These are phyloP conservation scores for Penicillium daleae DNA, from an alignment of 495 filamentous ascomycete genomes.

Conservation along the genomic window DNA sequence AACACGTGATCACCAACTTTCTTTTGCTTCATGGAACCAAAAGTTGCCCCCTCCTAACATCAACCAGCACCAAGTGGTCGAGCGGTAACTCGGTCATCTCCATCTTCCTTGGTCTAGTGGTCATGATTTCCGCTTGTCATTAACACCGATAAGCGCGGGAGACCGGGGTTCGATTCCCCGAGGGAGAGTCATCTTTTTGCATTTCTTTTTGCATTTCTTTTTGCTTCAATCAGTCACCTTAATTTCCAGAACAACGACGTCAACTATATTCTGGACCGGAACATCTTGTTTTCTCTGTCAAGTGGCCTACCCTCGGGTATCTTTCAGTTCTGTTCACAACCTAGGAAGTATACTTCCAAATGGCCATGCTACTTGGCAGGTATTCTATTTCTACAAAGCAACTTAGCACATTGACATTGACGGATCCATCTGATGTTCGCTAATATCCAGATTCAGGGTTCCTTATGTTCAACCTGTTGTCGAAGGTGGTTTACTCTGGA, in stretches of 20 bases:
- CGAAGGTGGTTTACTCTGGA: not conserved
- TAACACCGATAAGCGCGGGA: constrained; percentile 49
- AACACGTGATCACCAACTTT: not conserved
- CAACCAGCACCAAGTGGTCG: constrained; percentile 36
- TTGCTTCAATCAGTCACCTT: too few species aligned
- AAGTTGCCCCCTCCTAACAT: not conserved
- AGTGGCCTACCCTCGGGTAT: too few species aligned
- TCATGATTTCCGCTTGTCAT: constrained; percentile 61
- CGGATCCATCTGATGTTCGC: too few species aligned
- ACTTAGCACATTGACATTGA: too few species aligned
- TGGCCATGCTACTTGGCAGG: too few species aligned
- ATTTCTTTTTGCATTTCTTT: not conserved
- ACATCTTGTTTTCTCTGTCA: too few species aligned
- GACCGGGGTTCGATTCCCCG: constrained; percentile 61
- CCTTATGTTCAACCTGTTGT: not conserved
- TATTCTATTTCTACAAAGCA: too few species aligned
- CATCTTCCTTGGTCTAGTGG: constrained; percentile 52
- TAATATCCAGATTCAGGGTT: constrained; percentile 10
- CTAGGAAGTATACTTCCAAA: too few species aligned
- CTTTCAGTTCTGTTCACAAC: too few species aligned
- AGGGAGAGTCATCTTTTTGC: constrained; percentile 45
- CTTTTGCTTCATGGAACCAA: not conserved
- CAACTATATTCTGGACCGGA: too few species aligned
- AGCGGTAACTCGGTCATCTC: constrained; percentile 32
- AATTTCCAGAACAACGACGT: too few species aligned